Base-by-base conservation (phyloP, 2,329 filamentous ascomycete genomes). In the Mariannaea elegans region DNA sequence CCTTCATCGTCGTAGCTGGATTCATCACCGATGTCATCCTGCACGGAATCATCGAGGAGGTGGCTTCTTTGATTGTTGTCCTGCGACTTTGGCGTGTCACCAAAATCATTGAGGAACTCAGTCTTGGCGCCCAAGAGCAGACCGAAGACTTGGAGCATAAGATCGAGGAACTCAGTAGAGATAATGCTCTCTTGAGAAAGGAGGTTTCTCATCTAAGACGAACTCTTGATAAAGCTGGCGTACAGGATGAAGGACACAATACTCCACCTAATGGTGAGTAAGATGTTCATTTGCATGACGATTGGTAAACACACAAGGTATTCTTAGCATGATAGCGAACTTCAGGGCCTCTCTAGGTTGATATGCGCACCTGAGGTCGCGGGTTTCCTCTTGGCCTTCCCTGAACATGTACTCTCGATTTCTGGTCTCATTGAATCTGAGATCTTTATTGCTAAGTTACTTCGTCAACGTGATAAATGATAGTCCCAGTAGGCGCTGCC, bases 61-160 rank as follows among this genome's bases (percentile, higher is more conserved):
- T 89, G 45, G 87, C 84, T 1, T 89, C 86, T 1, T 77, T 91
- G n/a, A 82, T 91, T 47, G 81, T 91, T 24, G 80, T 90, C 4
- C 76, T 91, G 42, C 85, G 89, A 52, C 78, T 91, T 3, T 90
- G 88, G 85, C 82, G 89, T 14, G 82, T 91, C 42, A 85, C 90
- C 71, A 90, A 91, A 77, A 89, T 91, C 50, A 84, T 90, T 7
- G 87, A 91, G 69, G 89, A 91, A 73, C 79, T 90, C 61, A 84
- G 84, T 27, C 81, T 88, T 7, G 87, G 86, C 8, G 87, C 87
- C 2, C 77, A 84, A 32, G 87, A 90, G 73, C 80, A 86, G 70
- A 84, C 87, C 77, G 87, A 88, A 62, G 80, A 81, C 9, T 74
- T 90, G 36, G 78, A 85, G 63, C 73, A 79, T 50, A 75, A 80